Evolutionary conservation across 257 asterid species (phyloP).

Genomic region (Primulina huaijiensis): DNA sequence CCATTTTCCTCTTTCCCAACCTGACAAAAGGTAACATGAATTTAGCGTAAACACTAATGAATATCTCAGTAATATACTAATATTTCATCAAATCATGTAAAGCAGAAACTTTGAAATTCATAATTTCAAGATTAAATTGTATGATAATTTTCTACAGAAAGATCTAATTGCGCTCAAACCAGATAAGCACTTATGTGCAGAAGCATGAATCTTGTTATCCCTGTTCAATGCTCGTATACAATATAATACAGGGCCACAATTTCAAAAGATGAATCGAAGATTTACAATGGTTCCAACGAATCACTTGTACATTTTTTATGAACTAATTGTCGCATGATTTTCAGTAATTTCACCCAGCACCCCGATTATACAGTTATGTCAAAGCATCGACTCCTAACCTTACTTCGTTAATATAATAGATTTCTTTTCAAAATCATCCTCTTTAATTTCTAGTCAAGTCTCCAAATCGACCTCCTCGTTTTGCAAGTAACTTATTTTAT

Average conservation of each 20-base stretch:
- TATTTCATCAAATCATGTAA: constrained; percentile 11
- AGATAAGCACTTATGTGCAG: background rate
- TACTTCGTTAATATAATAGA: no score
- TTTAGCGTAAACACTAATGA: background rate
- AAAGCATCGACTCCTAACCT: no score
- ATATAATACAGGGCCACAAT: no score
- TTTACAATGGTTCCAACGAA: no score
- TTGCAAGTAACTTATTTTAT: no score
- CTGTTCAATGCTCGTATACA: background rate
- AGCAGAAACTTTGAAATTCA: background rate
- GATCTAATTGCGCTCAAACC: background rate
- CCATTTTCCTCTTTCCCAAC: constrained; percentile 73
- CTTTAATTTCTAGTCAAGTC: no score
- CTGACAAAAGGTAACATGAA: constrained; percentile 30
- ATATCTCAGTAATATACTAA: background rate
- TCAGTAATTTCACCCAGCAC: background rate
- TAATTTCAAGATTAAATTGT: background rate
- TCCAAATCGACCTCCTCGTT: no score
- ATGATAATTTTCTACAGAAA: background rate
- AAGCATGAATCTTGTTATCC: background rate
- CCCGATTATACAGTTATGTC: no score
- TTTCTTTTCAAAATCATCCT: no score
- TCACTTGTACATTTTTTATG: background rate
- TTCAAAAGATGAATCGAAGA: no score
- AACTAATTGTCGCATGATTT: background rate